These are phyloP conservation scores for Pseudonectria foliicola DNA, from an alignment of 2,329 filamentous ascomycete genomes.

Conservation along the genomic window DNA sequence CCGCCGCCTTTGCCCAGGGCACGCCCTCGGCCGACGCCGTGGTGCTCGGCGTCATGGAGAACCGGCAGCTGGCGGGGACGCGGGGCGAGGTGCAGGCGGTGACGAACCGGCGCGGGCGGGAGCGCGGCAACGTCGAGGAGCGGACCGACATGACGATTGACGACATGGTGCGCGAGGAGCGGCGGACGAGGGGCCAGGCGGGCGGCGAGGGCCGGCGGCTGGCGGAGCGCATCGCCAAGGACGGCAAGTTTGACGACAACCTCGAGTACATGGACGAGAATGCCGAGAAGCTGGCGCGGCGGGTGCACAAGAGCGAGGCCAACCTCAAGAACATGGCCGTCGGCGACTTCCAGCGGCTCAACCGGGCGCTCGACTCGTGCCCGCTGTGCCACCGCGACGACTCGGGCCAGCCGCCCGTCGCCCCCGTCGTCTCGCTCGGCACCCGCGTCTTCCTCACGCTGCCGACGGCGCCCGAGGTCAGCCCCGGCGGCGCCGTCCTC, in stretches of 20 bases:
- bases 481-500: conserved; percentile 76
- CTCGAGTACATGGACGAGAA: conserved; percentile 98
- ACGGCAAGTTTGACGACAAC: conserved; percentile 82
- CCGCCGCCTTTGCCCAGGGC: conserved; percentile 50
- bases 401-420: conserved; percentile 61
- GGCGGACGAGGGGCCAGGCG: conserved; percentile 68
- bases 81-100: conserved; percentile 69
- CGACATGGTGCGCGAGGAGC: conserved; percentile 94
- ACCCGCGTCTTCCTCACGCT: conserved; percentile 85
- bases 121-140: conserved; percentile 77
- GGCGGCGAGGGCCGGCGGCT: conserved; percentile 77
- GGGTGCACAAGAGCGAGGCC: conserved; percentile 79
- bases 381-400: conserved; percentile 93
- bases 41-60: conserved; percentile 82
- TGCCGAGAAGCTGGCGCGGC: conserved; percentile 77
- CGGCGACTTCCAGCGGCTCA: conserved; percentile 82
- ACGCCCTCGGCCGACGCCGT: conserved; percentile 57
- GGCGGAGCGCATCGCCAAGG: conserved; percentile 90
- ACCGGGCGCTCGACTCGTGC: conserved; percentile 76
- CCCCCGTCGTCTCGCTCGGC: conserved; percentile 77
- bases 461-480: conserved; percentile 82
- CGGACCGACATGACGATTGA: conserved; percentile 95
- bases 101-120: conserved; percentile 72
- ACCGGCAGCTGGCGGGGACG: conserved; percentile 72
- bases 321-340: conserved; percentile 86